Evolutionary conservation across 106 monocot genomes (phyloP).

Genomic region (Xerophyta viscosa): DNA sequence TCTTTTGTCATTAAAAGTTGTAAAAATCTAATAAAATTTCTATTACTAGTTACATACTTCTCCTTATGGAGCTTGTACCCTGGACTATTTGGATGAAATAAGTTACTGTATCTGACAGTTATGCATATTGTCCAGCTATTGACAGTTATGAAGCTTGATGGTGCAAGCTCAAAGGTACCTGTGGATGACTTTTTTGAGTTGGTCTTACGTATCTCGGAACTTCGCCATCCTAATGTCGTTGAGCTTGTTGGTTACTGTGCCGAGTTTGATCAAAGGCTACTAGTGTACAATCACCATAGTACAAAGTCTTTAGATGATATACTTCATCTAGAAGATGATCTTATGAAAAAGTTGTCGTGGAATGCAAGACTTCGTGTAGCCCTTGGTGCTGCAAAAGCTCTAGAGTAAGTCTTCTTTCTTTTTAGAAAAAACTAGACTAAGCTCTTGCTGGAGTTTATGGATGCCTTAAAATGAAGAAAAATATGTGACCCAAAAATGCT

Average conservation of each 20-base stretch:
- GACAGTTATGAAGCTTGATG: slow-evolving; percentile 84
- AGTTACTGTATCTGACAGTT: slow-evolving; percentile 6
- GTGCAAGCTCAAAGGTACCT: slow-evolving; percentile 48
- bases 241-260: slow-evolving; percentile 95
- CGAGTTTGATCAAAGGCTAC: slow-evolving; percentile 72
- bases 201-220: slow-evolving; percentile 55
- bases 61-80: too few species aligned
- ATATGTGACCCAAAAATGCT: too few species aligned
- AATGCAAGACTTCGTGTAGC: slow-evolving; percentile 68
- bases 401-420: slow-evolving; percentile 71
- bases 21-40: too few species aligned
- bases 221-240: slow-evolving; percentile 74
- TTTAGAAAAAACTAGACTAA: too few species aligned
- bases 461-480: too few species aligned
- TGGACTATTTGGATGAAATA: too few species aligned
- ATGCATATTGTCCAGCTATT: slow-evolving; percentile 45
- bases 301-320: slow-evolving; percentile 64
- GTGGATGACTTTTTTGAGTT: slow-evolving; percentile 74
- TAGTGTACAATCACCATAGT: slow-evolving; percentile 79
- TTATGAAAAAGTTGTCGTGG: slow-evolving; percentile 67
- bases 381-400: slow-evolving; percentile 84
- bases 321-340: slow-evolving; percentile 66
- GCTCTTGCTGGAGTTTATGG: too few species aligned
- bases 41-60: too few species aligned
- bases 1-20: too few species aligned